Base-by-base conservation (phyloP, 441 rosid genomes). In the Dalechampia spathulata region DNA sequence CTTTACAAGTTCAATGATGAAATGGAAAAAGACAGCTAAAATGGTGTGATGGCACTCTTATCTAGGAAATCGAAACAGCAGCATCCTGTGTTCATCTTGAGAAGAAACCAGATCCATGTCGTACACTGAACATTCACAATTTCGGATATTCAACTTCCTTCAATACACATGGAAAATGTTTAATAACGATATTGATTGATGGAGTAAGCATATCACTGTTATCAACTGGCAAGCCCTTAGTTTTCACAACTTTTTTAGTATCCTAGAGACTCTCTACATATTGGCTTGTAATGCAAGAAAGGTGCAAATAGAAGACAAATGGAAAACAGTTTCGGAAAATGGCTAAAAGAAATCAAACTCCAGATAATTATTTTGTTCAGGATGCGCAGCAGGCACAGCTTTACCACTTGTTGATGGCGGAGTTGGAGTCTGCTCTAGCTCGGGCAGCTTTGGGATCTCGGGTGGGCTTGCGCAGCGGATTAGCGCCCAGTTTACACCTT, bases 401-500 rank as follows among this genome's bases (percentile, higher is more conserved):
- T 80, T 77, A 28, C 57, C 68, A 36, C 75, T 66, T 28, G 78
- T 47, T 47, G 75, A 42, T 44, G 73, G 41, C 23, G 66, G 65
- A 45, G 67, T 49, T 1, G 81, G 81, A 46, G 67, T 60, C 49
- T 60, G 73, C 57, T 79, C 83, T 14, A 79, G 46, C 66, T 85
- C 85, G 0, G 81, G 83, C 0, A 87, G 79, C 68, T 72, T 85
- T 5, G 96, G 93, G 37, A 88, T 68, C 72, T 82, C 96, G 0
- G 96, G 96, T 10, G 96, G 90, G 30, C 83, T 85, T 4, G 90
- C 92, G 17, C 90, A 87, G 5, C 93, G 83, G 43, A 87, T 85
- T 75, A 85, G 63, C 7, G 92, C 95, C 90, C 95, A 86, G 69
- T 86, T 83, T 50, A 87, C 85, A 20, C 95, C 87, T 82, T 86